phyloP scores from a whole-genome alignment of 495 filamentous ascomycete genomes.

The Choiromyces venosus region DNA sequence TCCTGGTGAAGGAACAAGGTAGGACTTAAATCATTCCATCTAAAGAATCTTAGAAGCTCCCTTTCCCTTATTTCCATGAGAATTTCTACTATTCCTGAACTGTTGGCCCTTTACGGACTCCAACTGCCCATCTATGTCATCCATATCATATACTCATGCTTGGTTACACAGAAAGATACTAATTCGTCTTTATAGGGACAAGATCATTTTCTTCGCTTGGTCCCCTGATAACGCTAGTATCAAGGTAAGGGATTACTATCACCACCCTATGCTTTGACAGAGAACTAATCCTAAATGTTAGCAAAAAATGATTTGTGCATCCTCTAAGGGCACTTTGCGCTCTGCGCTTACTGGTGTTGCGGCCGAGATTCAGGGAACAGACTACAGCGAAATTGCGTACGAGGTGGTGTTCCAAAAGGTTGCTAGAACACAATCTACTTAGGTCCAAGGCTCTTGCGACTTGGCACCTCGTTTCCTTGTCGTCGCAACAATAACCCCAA shows the following conservation, averaged over 20 bases:
- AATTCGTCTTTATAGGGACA: slow-evolving; percentile 56
- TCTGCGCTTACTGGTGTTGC: slow-evolving; percentile 73
- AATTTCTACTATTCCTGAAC: background rate
- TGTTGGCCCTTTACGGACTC: background rate
- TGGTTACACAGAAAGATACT: background rate
- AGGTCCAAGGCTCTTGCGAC: slow-evolving; percentile 14
- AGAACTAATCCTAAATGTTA: slow-evolving; percentile 42
- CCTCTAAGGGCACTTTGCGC: slow-evolving; percentile 88
- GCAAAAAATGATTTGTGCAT: slow-evolving; percentile 94
- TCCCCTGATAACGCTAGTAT: slow-evolving; percentile 76
- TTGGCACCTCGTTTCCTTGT: slow-evolving; percentile 8
- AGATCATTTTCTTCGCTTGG: slow-evolving; percentile 95
- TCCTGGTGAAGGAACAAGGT: slow-evolving; percentile 78
- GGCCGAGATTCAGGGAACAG: slow-evolving; percentile 86
- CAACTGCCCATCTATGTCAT: background rate
- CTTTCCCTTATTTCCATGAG: background rate
- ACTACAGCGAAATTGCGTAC: slow-evolving; percentile 81
- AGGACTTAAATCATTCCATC: slow-evolving; percentile 33
- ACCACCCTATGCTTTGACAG: background rate
- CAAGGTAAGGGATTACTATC: slow-evolving; percentile 55
- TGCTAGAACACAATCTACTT: slow-evolving; percentile 9
- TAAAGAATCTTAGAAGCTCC: background rate
- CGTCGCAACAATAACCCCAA: background rate
- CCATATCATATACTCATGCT: background rate
- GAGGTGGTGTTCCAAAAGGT: slow-evolving; percentile 63